These are phyloP conservation scores for Trichoderma endophyticum DNA, from an alignment of 2,329 filamentous ascomycete genomes.

Conservation along the genomic window DNA sequence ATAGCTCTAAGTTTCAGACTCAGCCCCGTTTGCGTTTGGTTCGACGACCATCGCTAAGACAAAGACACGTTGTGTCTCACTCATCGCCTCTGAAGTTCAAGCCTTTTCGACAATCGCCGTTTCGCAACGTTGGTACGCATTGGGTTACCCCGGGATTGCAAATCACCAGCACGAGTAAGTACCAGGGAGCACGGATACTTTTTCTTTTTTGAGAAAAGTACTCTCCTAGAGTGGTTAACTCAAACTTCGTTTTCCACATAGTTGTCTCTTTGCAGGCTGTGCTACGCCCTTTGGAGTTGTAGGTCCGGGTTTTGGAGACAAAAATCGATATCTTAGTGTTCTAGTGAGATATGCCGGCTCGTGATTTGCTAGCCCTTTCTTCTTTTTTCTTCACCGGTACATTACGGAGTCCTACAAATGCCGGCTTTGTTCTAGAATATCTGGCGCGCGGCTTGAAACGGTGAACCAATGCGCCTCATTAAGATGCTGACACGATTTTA, in stretches of 20 bases:
- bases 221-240: neutral
- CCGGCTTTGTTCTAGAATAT: neutral
- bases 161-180: neutral
- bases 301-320: neutral
- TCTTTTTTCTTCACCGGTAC: neutral
- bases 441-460: neutral
- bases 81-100: neutral
- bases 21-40: neutral
- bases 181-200: neutral
- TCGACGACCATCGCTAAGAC: neutral
- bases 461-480: neutral
- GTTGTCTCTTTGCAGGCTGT: neutral
- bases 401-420: neutral
- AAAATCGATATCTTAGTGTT: neutral
- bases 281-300: neutral
- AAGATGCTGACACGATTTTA: constrained; percentile 5
- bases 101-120: neutral
- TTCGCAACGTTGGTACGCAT: neutral
- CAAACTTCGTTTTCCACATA: neutral
- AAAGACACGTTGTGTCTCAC: neutral
- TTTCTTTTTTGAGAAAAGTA: neutral
- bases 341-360: neutral
- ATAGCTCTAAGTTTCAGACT: neutral
- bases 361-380: neutral
- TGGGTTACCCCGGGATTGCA: neutral